phyloP scores from a whole-genome alignment of 139 green algal genomes.

The Astrephomene gubernaculifera region DNA sequence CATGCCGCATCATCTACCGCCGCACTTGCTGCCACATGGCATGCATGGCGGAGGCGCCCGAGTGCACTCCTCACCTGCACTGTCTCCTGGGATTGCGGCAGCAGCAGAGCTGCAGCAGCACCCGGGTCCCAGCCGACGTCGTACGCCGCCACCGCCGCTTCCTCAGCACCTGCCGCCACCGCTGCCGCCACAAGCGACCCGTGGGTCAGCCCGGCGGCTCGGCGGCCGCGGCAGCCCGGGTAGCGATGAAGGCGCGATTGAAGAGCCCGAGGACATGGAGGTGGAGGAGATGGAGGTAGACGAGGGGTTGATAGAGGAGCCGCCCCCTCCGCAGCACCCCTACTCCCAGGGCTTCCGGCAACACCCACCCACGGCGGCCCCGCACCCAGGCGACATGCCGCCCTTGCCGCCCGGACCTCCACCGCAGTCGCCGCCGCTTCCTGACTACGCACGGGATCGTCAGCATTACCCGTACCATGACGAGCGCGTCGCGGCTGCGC shows the following conservation, averaged over 20 bases:
- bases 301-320: not conserved
- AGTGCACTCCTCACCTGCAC: no score
- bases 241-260: constrained; percentile 1
- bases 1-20: no score
- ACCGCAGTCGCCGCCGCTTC: not conserved
- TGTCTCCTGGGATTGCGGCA: no score
- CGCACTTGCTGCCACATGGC: no score
- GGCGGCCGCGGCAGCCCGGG: not conserved
- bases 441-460: not conserved
- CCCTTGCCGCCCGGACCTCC: not conserved
- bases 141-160: no score
- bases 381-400: not conserved
- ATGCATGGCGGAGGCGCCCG: no score
- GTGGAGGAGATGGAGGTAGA: constrained; percentile 22
- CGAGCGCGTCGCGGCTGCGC: not conserved
- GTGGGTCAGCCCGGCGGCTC: not conserved
- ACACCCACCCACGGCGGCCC: not conserved
- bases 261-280: constrained; percentile 7
- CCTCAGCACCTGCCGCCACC: not conserved
- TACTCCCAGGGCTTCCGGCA: not conserved
- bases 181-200: not conserved
- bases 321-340: not conserved
- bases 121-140: no score
- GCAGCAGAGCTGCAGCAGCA: no score
- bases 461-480: not conserved